Conservation (phyloP, 306 rosid species). For the Spatholobus suberectus region DNA sequence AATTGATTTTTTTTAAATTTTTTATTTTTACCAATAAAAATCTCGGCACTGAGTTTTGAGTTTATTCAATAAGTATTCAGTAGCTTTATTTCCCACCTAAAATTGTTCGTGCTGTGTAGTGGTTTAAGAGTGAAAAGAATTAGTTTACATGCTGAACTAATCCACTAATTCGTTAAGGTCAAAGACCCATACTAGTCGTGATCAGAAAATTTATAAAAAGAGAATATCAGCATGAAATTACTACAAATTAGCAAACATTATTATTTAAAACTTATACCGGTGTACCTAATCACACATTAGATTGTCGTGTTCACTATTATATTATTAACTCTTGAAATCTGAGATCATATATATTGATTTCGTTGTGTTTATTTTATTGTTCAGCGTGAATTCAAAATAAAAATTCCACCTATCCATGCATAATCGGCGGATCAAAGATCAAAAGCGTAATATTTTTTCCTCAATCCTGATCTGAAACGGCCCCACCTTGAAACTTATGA, state of each 20-base stretch:
- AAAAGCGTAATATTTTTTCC: neutral
- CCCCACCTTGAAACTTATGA: constrained; percentile 10
- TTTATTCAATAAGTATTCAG: no score
- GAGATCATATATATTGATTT: neutral
- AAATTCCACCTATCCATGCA: constrained; percentile 25
- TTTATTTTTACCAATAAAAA: neutral
- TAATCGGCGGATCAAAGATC: constrained; percentile 34
- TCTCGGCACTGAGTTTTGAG: no score
- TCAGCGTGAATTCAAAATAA: neutral
- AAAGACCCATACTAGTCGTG: neutral
- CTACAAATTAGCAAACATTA: neutral
- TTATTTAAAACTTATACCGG: neutral
- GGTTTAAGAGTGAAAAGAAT: neutral
- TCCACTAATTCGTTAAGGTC: neutral
- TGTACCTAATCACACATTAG: neutral
- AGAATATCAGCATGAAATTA: neutral
- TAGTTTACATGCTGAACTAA: neutral
- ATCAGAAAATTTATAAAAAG: neutral
- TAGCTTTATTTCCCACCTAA: neutral
- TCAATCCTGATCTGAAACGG: neutral
- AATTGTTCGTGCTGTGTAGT: neutral
- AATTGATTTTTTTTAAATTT: no score
- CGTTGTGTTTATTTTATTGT: neutral
- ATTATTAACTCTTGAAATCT: neutral
- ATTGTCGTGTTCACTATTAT: neutral